phyloP scores from a whole-genome alignment of 1,139 yeast species.

The Saccharomyces hybrid region DNA sequence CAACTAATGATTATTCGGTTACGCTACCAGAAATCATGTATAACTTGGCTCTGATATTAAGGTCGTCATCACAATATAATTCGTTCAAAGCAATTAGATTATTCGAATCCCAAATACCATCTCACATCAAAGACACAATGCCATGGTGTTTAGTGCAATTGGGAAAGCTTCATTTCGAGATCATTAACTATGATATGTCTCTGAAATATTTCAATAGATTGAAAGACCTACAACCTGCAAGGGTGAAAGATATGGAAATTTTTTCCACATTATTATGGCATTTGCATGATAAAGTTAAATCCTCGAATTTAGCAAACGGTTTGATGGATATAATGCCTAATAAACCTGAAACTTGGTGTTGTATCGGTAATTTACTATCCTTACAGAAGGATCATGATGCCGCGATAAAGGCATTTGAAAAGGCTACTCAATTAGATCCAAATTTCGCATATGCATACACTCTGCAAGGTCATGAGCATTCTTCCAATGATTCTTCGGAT shows the following conservation, averaged over 20 bases:
- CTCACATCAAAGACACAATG: slow-evolving; percentile 49
- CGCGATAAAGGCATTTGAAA: slow-evolving; percentile 79
- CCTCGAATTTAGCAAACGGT: slow-evolving; percentile 78
- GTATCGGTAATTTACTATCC: slow-evolving; percentile 83
- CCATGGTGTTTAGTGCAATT: slow-evolving; percentile 82
- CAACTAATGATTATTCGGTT: not conserved
- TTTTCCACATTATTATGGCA: slow-evolving; percentile 93
- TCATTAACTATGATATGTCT: slow-evolving; percentile 76
- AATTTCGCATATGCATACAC: slow-evolving; percentile 84
- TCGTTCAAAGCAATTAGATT: slow-evolving; percentile 73
- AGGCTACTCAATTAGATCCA: slow-evolving; percentile 67
- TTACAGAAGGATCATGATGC: slow-evolving; percentile 80
- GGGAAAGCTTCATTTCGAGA: slow-evolving; percentile 80
- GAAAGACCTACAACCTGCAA: slow-evolving; percentile 65
- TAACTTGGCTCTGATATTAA: slow-evolving; percentile 57
- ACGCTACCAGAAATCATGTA: slow-evolving; percentile 39
- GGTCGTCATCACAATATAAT: slow-evolving; percentile 61
- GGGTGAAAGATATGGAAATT: slow-evolving; percentile 84
- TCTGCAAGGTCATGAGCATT: slow-evolving; percentile 86
- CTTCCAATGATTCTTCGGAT: slow-evolving; percentile 84
- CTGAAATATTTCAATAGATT: slow-evolving; percentile 55
- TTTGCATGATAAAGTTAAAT: slow-evolving; percentile 70
- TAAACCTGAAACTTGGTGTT: slow-evolving; percentile 86
- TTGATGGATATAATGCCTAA: slow-evolving; percentile 57
- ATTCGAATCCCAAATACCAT: slow-evolving; percentile 53